These are phyloP conservation scores for Pezicula rhizophila DNA, from an alignment of 2,329 filamentous ascomycete species.

Conservation along the genomic window DNA sequence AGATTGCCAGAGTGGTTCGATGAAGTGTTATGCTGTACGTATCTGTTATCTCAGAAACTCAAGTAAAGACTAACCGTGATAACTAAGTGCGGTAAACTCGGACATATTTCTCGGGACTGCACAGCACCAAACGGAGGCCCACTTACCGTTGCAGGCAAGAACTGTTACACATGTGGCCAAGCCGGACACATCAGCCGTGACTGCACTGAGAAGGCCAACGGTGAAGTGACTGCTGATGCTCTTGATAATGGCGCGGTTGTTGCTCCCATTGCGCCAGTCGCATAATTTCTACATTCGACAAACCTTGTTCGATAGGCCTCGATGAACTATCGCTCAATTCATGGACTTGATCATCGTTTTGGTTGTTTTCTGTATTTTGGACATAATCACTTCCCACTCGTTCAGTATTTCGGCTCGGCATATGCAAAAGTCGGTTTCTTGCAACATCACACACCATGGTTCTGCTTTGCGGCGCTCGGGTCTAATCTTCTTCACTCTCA, in stretches of 20 bases:
- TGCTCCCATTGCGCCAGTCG: slow-evolving; percentile 38
- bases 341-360: slow-evolving; percentile 23
- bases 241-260: slow-evolving; percentile 29
- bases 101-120: slow-evolving; percentile 64
- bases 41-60: no score
- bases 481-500: slow-evolving; percentile 17
- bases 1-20: slow-evolving; percentile 54
- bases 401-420: slow-evolving; percentile 25
- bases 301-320: slow-evolving; percentile 24
- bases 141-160: slow-evolving; percentile 93
- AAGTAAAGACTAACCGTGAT: slow-evolving; percentile 53
- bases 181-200: slow-evolving; percentile 94
- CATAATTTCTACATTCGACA: slow-evolving; percentile 27
- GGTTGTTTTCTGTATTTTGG: slow-evolving; percentile 25
- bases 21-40: slow-evolving; percentile 53
- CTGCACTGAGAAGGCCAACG: slow-evolving; percentile 67
- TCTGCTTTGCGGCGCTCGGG: slow-evolving; percentile 27
- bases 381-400: slow-evolving; percentile 21
- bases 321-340: slow-evolving; percentile 26
- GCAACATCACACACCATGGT: slow-evolving; percentile 19
- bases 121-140: slow-evolving; percentile 94
- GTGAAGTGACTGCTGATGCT: slow-evolving; percentile 35
- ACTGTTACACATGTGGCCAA: slow-evolving; percentile 96
- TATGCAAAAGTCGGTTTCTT: slow-evolving; percentile 17
- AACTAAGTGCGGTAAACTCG: slow-evolving; percentile 56